Percentiles rank a stretch among this genome's conserved stretches.
phyloP scores from a whole-genome alignment of 1,284 basidiomycete genomes.

The Bondarzewia mesenterica region DNA sequence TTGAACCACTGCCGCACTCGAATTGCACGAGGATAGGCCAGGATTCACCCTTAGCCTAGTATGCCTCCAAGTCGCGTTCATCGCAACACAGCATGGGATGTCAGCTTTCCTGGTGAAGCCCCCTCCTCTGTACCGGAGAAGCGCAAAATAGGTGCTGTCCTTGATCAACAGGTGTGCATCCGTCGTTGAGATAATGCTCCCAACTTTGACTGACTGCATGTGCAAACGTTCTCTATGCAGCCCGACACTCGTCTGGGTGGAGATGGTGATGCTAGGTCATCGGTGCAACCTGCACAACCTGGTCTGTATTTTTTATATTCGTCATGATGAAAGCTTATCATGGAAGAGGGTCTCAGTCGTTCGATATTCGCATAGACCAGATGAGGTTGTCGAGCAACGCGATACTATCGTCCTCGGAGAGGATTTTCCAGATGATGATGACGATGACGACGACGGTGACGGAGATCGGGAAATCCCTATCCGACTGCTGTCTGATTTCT shows the following conservation, averaged over 20 bases:
- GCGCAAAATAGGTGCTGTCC: too few relatives aligned
- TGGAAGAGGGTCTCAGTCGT: neutral
- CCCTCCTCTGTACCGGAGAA: neutral
- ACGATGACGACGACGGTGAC: conserved; percentile 10
- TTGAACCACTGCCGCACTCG: too few relatives aligned
- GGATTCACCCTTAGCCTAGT: neutral
- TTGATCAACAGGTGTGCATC: too few relatives aligned
- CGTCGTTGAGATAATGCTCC: too few relatives aligned
- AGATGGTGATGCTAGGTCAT: too few relatives aligned
- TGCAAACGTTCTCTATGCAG: neutral
- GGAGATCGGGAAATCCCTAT: conserved; percentile 22
- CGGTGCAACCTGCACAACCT: neutral
- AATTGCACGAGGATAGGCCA: neutral
- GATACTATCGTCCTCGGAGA: conserved; percentile 27
- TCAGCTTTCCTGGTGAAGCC: neutral
- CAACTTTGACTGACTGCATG: neutral
- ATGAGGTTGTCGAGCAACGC: conserved; percentile 23
- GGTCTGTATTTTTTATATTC: too few relatives aligned
- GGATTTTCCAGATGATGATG: conserved; percentile 16
- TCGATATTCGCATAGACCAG: conserved; percentile 15
- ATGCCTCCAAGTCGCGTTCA: conserved; percentile 2
- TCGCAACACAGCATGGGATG: neutral
- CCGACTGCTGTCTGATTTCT: conserved; percentile 31
- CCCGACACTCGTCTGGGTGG: too few relatives aligned
- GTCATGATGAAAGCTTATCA: neutral